These are phyloP conservation scores for Yarrowia sp. DNA, from an alignment of 805 yeast genomes.

Conservation along the genomic window DNA sequence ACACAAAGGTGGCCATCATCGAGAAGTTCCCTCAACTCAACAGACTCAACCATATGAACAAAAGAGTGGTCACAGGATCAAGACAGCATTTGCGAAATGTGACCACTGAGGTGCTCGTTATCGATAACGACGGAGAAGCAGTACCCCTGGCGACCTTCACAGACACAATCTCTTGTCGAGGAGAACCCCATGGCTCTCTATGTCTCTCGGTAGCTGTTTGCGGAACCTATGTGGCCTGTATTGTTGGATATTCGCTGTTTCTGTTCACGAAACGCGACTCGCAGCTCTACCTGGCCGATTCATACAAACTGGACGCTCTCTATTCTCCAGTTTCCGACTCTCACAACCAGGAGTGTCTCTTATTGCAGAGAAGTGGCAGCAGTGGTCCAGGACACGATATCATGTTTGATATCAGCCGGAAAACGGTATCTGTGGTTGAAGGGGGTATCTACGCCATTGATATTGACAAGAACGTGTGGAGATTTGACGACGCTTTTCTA, in stretches of 20 bases:
- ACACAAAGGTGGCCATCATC: slow-evolving; percentile 30
- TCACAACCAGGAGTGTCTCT: slow-evolving; percentile 30
- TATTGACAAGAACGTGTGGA: slow-evolving; percentile 4
- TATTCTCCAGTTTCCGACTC: slow-evolving; percentile 28
- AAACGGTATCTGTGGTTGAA: slow-evolving; percentile 8
- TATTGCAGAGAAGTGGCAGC: slow-evolving; percentile 33
- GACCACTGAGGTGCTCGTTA: slow-evolving; percentile 27
- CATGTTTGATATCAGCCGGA: slow-evolving; percentile 4
- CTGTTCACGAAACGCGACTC: slow-evolving; percentile 15
- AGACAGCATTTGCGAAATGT: slow-evolving; percentile 24
- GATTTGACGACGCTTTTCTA: slow-evolving; percentile 28
- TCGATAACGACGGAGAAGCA: slow-evolving; percentile 30
- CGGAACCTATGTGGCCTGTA: slow-evolving; percentile 31
- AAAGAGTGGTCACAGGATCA: slow-evolving; percentile 25
- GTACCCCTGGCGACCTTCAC: slow-evolving; percentile 18
- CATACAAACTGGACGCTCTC: slow-evolving; percentile 24
- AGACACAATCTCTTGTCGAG: slow-evolving; percentile 27
- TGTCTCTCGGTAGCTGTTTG: slow-evolving; percentile 31
- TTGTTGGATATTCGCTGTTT: slow-evolving; percentile 30
- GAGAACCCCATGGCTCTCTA: slow-evolving; percentile 25
- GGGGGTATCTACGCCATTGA: slow-evolving; percentile 22
- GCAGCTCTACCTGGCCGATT: slow-evolving; percentile 21
- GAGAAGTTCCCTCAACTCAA: slow-evolving; percentile 35
- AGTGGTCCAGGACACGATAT: slow-evolving; percentile 33
- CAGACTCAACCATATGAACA: slow-evolving; percentile 38